phyloP scores from a whole-genome alignment of 1,284 basidiomycete genomes.

The Clitocybe nebularis region DNA sequence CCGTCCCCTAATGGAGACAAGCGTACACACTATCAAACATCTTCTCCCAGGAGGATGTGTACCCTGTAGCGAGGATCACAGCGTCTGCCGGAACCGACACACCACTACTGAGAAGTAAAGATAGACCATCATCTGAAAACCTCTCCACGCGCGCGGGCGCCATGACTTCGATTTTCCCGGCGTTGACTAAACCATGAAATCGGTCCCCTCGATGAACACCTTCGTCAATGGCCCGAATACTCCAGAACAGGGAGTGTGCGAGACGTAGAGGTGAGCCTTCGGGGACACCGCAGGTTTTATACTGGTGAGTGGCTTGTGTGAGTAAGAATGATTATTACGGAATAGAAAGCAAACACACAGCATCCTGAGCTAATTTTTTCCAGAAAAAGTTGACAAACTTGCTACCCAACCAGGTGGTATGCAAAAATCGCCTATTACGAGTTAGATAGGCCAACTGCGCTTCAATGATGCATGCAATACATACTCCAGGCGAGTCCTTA shows the following conservation, averaged over 20 bases:
- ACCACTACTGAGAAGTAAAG: slow-evolving; percentile 39
- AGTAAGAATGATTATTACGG: too few species aligned
- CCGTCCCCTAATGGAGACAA: neutral
- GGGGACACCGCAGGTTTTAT: too few species aligned
- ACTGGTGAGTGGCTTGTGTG: too few species aligned
- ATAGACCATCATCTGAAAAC: slow-evolving; percentile 35
- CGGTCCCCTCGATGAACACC: slow-evolving; percentile 34
- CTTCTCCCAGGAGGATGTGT: slow-evolving; percentile 22
- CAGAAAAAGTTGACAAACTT: slow-evolving; percentile 35
- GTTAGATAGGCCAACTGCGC: too few species aligned
- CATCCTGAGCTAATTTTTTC: slow-evolving; percentile 24
- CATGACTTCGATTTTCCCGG: slow-evolving; percentile 39
- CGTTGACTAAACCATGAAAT: slow-evolving; percentile 37
- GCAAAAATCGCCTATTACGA: slow-evolving; percentile 38
- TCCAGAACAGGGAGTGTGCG: slow-evolving; percentile 42
- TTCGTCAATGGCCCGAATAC: slow-evolving; percentile 44
- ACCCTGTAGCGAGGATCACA: slow-evolving; percentile 54
- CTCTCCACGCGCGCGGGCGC: slow-evolving; percentile 37
- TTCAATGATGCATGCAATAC: neutral
- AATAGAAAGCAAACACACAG: too few species aligned
- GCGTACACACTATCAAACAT: slow-evolving; percentile 15
- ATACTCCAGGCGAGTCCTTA: slow-evolving; percentile 17
- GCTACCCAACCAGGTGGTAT: slow-evolving; percentile 37
- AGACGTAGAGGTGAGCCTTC: slow-evolving; percentile 45
- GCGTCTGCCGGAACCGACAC: slow-evolving; percentile 35